Evolutionary conservation across 1,284 basidiomycete species (phyloP).

Genomic region (Fomes fomentarius): DNA sequence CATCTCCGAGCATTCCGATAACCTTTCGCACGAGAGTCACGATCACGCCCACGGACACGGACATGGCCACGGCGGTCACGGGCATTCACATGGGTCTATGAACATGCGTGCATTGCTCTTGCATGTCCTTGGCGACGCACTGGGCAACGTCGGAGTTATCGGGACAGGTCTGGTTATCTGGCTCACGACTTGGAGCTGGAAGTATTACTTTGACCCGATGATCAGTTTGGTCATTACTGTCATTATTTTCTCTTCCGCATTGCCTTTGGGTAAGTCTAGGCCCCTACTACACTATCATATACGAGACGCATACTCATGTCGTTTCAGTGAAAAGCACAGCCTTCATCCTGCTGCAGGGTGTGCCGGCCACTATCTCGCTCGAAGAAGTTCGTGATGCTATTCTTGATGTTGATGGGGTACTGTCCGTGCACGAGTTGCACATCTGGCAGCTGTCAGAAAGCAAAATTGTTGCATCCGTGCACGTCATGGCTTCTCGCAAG

Average conservation of each 20-base stretch:
- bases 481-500: conserved; percentile 83
- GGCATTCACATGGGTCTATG: conserved; percentile 85
- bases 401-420: conserved; percentile 81
- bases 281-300: background rate
- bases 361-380: conserved; percentile 88
- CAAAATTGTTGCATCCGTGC: conserved; percentile 95
- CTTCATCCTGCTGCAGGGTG: conserved; percentile 96
- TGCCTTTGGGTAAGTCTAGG: conserved; percentile 79
- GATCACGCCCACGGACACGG: conserved; percentile 15
- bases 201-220: conserved; percentile 91
- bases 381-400: conserved; percentile 86
- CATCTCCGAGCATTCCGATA: conserved; percentile 23
- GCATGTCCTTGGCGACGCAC: conserved; percentile 95
- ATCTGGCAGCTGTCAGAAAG: conserved; percentile 93
- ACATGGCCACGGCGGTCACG: conserved; percentile 34
- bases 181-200: conserved; percentile 78
- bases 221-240: conserved; percentile 95
- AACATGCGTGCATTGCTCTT: conserved; percentile 96
- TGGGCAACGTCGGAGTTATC: conserved; percentile 98
- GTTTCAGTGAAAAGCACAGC: conserved; percentile 85
- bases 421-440: conserved; percentile 94
- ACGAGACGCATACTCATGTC: too few relatives aligned
- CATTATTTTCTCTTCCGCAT: conserved; percentile 95
- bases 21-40: conserved; percentile 21
- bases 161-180: conserved; percentile 93